Evolutionary conservation across 176 grass and related monocot genomes (phyloP).

Genomic region (Phragmites australis): DNA sequence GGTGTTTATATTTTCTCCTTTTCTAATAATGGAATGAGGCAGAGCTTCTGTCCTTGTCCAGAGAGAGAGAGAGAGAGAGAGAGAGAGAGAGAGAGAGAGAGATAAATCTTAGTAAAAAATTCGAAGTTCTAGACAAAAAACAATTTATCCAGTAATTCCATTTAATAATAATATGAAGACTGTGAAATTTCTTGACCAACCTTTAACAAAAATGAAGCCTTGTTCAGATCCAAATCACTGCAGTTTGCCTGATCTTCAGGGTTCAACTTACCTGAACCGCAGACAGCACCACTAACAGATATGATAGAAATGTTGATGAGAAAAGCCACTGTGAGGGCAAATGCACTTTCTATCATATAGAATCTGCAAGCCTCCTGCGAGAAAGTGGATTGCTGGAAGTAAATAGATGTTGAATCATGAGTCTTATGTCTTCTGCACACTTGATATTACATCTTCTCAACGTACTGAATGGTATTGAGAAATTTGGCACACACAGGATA

Average conservation of each 20-base stretch:
- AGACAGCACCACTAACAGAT: conserved; percentile 92
- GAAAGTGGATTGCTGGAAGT: conserved; percentile 24
- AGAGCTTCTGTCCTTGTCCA: background rate
- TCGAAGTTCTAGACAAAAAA: background rate
- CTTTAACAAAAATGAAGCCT: conserved; percentile 94
- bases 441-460: conserved; percentile 13
- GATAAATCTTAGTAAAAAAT: background rate
- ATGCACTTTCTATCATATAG: conserved; percentile 96
- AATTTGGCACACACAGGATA: background rate
- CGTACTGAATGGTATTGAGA: background rate
- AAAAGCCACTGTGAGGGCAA: conserved; percentile 90
- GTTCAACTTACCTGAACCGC: conserved; percentile 68
- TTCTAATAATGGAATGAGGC: background rate
- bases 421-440: background rate
- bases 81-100: background rate
- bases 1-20: background rate
- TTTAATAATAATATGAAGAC: conserved; percentile 6
- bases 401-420: conserved; percentile 24
- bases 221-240: conserved; percentile 88
- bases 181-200: conserved; percentile 41
- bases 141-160: background rate
- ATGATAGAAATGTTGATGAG: conserved; percentile 97
- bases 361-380: conserved; percentile 93
- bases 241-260: conserved; percentile 80
- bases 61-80: background rate